Base-by-base conservation (phyloP, 2,329 filamentous ascomycete genomes). In the Diaporthe citriasiana region DNA sequence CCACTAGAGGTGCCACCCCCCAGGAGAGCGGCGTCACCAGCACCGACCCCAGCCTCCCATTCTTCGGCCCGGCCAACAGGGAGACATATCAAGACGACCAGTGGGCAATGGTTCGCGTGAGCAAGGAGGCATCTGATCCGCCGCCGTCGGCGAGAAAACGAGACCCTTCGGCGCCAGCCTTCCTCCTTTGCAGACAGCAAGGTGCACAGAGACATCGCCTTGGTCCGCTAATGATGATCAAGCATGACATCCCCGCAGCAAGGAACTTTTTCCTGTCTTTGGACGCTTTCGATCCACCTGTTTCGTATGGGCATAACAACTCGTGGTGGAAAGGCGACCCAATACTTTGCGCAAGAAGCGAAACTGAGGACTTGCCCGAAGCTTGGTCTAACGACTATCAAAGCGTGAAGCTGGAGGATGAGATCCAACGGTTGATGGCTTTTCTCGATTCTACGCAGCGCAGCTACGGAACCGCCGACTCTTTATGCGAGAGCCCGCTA, bases 301-400 rank as follows among this genome's bases (percentile, higher is more conserved):
- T 82, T 1, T 85, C 82, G 45, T 92, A 92, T 76, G 90, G 90
- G 0, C 84, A 87, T 76, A 85, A 89, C 76, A 82, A 82, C 17
- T 86, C 89, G 74, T 93, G 91, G 91, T 93, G 91, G 91, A 87
- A 85, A 75, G 90, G 91, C 4, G 83, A 87, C 60, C 79, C 84
- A 12, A 91, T 92, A 50, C 76, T 85, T 6, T 81, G 81, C 42
- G 81, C 83, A 3, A 82, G 85, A 13, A 63, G 78, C 35, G 79
- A 85, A 7, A 81, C 79, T 8, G 70, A 71, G 22, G 65, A 79
- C 83, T 27, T 13, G 13, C 35, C 40, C 5, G 51, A 68, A 17
- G 77, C 79, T 79, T 68, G 76, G 77, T 22, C 80, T 77, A 81
- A 83, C 40, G 59, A 78, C 0, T 74, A 79, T 45, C 83, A 79